Evolutionary conservation across 225 moss, liverwort and hornwort genomes (phyloP), one percentile per base, ranked within the genome.

Genomic region (Ulota crispa): DNA sequence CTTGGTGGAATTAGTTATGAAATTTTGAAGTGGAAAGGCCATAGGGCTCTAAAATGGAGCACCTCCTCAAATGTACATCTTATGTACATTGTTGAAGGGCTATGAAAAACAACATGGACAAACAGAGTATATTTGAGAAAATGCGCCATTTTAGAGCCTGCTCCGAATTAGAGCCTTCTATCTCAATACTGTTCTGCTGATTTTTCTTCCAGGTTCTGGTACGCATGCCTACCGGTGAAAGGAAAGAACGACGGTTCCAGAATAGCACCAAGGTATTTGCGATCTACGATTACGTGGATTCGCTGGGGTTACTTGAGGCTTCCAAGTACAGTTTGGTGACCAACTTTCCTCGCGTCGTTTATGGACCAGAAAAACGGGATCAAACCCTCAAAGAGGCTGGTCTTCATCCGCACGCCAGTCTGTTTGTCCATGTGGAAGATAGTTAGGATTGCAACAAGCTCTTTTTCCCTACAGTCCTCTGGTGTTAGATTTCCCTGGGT

Each of bases 241-340:
- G 98, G 32, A 98, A 95, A 85, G 98, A 93, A 79, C 90, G 98
- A 68, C 90, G 98, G 70, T 98, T 98, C 79, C 88, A 85, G 75
- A 89, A 85, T 55, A 81, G 89, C 76, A 84, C 90, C 27, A 80
- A 79, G 52, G 92, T 98, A 4, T 94, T 91, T 57, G 92, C 95
- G 79, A 83, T 98, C 37, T 98, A 98, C 68, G 98, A 98, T 65
- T 95, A 94, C 72, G 95, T 98, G 42, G 98, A 98, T 85, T 94
- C 98, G 19, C 84, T 94, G 81, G 98, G 92, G 75, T 89, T 89
- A 79, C 90, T 95, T 61, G 89, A 92, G 59, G 89, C 89, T 39
- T 86, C 70, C 69, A 95, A 93, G n/a, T 98, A 93, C 75, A 93
- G 86, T 76, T 87, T 98, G 92, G 93, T 98, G 41, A 94, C 94